Evolutionary conservation across 192 early-diverging fungal genomes (phyloP), one percentile per base, ranked within the genome.

Genomic region (Coemansia aciculifera): DNA sequence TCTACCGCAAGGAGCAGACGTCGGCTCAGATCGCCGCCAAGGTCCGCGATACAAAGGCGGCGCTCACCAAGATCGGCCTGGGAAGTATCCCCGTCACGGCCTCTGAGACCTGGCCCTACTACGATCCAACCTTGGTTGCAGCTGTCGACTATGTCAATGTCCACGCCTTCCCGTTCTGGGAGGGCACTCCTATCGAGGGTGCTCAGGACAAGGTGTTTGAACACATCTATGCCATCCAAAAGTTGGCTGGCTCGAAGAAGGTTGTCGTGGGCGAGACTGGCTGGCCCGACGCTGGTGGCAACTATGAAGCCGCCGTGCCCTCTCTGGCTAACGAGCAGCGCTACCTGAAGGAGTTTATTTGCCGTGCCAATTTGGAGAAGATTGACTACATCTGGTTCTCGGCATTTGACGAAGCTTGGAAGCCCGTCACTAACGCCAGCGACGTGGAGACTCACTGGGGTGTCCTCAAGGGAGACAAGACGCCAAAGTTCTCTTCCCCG

Each of bases 151-250:
- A 77, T 60, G 81, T 87, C 31, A 83, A 86, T 72, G 86, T 87
- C 66, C 87, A 90, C 60, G 86, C 87, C 13, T 88, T 89, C 75
- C 88, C 89, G 12, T 90, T 87, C 85, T 90, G 87, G 86, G 88
- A 85, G 39, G 85, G 86, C 61, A 74, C 73, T 19, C 36, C 62
- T 34, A 83, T 84, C 12, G 51, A 77, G 7, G 43, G 69, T 3
- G 87, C 87, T 8, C 80, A 85, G 42, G 62, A 67, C 68, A 88
- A 85, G 81, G 71, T 86, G 19, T 84, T 88, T 52, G 51, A 71
- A n/a, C 86, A 87, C 67, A 79, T 77, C 42, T 69, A 84, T 44
- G 66, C 81, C 31, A 67, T 86, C 59, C 75, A 85, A 38, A 64
- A 61, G 11, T 60, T 79, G 2, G 87, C 88, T 2, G 78, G 66